Evolutionary conservation across 1,284 basidiomycete genomes (phyloP).

Genomic region (Ustilago trichophora): DNA sequence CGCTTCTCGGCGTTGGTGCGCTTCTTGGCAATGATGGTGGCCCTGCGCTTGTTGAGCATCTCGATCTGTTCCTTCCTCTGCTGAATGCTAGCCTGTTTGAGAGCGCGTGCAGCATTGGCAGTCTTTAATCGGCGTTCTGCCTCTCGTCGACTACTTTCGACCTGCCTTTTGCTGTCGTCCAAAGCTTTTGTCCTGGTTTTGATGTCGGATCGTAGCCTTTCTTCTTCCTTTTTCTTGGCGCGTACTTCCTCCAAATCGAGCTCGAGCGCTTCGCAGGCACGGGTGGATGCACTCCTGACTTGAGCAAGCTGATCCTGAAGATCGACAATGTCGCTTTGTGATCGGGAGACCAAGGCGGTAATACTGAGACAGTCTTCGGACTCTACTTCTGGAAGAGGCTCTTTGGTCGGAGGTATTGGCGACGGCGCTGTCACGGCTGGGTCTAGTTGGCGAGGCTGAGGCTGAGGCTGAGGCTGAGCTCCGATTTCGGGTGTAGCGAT

Average conservation of each 20-base stretch:
- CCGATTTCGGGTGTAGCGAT: constrained; percentile 1
- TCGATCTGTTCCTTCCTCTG: constrained; percentile 77
- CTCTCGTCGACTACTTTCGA: constrained; percentile 80
- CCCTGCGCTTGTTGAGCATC: constrained; percentile 72
- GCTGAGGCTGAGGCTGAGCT: neutral
- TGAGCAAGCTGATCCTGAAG: constrained; percentile 80
- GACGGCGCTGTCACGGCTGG: neutral
- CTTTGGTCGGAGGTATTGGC: constrained; percentile 2
- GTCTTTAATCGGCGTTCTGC: constrained; percentile 85
- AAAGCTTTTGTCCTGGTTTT: constrained; percentile 82
- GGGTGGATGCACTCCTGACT: constrained; percentile 72
- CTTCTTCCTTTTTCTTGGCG: constrained; percentile 82
- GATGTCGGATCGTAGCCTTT: constrained; percentile 78
- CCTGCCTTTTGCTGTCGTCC: constrained; percentile 84
- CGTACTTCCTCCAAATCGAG: constrained; percentile 78
- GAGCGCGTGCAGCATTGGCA: constrained; percentile 72
- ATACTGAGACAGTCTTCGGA: constrained; percentile 27
- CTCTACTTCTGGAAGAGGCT: constrained; percentile 1
- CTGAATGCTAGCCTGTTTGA: constrained; percentile 42
- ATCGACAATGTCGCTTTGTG: constrained; percentile 65
- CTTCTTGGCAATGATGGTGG: constrained; percentile 54
- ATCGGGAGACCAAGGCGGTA: constrained; percentile 23
- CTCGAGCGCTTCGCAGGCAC: constrained; percentile 72
- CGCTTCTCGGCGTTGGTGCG: constrained; percentile 39
- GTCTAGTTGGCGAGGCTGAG: no score